Evolutionary conservation across 2,329 filamentous ascomycete species (phyloP).

Genomic region (Parafenestella ontariensis): DNA sequence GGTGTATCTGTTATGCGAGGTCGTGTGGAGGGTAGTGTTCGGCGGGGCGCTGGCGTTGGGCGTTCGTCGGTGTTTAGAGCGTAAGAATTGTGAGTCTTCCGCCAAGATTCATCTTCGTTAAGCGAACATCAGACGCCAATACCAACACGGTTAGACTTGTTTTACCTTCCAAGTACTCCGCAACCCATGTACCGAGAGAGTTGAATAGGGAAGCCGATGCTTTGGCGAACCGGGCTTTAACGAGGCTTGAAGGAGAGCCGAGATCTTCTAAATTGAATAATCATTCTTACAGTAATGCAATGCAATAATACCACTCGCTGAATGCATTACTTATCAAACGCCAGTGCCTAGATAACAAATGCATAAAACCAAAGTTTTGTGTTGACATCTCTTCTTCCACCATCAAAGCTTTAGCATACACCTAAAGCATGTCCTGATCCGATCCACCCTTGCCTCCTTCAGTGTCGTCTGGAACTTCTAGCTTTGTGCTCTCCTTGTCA

Average conservation of each 20-base stretch:
- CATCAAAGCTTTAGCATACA: background rate
- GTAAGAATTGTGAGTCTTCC: slow-evolving; percentile 21
- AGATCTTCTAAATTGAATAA: background rate
- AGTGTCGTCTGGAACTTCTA: slow-evolving; percentile 10
- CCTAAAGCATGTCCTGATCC: slow-evolving; percentile 28
- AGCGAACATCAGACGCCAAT: slow-evolving; percentile 22
- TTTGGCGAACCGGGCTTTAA: slow-evolving; percentile 23
- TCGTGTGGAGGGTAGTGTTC: slow-evolving; percentile 14
- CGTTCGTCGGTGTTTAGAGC: slow-evolving; percentile 26
- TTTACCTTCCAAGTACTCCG: too few species aligned
- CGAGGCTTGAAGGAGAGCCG: slow-evolving; percentile 46
- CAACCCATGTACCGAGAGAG: slow-evolving; percentile 25
- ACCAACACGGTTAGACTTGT: slow-evolving; percentile 3
- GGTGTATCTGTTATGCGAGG: slow-evolving; percentile 21
- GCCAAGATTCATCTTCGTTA: slow-evolving; percentile 30
- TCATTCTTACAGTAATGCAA: slow-evolving; percentile 2
- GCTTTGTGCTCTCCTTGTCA: slow-evolving; percentile 18
- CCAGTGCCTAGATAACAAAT: slow-evolving; percentile 23
- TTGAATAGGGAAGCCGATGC: slow-evolving; percentile 26
- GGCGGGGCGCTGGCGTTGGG: slow-evolving; percentile 25
- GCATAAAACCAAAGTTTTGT: background rate
- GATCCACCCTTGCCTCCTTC: slow-evolving; percentile 13
- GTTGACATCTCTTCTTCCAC: background rate
- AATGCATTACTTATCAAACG: slow-evolving; percentile 27
- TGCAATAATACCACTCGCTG: slow-evolving; percentile 5